Base-by-base conservation (phyloP, 441 rosid genomes). In the Sinapis alba region DNA sequence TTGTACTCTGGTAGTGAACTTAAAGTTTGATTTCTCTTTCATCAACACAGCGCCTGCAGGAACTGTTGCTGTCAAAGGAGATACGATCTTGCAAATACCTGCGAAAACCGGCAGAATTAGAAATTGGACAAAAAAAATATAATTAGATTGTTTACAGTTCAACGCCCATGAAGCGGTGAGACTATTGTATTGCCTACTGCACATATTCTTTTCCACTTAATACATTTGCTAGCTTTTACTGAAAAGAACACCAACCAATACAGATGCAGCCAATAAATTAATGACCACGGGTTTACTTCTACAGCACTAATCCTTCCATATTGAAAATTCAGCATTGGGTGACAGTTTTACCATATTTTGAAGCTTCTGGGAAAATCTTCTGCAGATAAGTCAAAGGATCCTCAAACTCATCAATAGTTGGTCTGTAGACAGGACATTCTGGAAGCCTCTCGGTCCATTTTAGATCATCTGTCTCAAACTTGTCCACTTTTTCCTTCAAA, bases 21-120 rank as follows among this genome's bases (percentile, higher is more conserved):
- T 96, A 79, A 96, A 96, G 58, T 96, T 96, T 73, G 86, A 83
- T 77, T 89, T 88, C 85, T 96, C 98, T 84, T 83, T 89, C 89
- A 82, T 88, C 83, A 96, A 75, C 62, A 96, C 99, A 76, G 84
- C 82, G 24, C 99, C 99, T 53, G 98, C 99, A 60, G 99, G 98
- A 82, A 87, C 94, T 74, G 93, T 85, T 61, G 96, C 90, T 81
- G 81, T 86, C 75, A 92, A 19, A 62, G 99, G 99, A 69, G 93
- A 94, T 69, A 90, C 32, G 54, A 96, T 90, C 87, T 96, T 96
- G 89, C 99, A 96, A 68, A 96, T 86, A 78, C 99, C 99, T 96
- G 77, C 18, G 76, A 70, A 58, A 57, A 15, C 38, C 66, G 70
- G 7, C 59, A 24, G 20, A 47, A 18, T 50, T 43, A 57, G 68